phyloP scores from a whole-genome alignment of 495 filamentous ascomycete species.

The Penicillium manginii region DNA sequence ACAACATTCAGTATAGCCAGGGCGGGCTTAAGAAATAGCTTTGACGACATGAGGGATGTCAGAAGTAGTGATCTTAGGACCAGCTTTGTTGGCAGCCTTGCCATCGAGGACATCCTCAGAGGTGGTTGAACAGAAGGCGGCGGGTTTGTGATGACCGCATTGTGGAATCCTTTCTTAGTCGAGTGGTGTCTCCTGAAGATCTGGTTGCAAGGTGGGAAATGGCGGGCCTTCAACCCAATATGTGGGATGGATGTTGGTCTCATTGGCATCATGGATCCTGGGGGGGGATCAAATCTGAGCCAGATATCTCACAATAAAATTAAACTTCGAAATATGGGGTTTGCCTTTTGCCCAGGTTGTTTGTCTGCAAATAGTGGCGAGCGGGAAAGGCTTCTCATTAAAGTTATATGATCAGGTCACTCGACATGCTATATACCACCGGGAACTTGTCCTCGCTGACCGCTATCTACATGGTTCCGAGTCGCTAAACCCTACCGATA shows the following conservation, averaged over 20 bases:
- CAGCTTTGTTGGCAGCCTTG: slow-evolving; percentile 66
- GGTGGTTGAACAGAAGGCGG: slow-evolving; percentile 9
- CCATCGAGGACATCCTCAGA: slow-evolving; percentile 53
- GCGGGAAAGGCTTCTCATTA: too few relatives aligned
- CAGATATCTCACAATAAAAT: too few relatives aligned
- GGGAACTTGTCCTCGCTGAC: neutral
- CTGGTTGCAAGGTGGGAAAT: neutral
- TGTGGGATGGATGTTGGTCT: neutral
- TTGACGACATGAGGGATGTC: slow-evolving; percentile 76
- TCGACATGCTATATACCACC: neutral
- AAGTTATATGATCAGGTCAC: too few relatives aligned
- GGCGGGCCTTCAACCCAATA: neutral
- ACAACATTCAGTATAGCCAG: slow-evolving; percentile 64
- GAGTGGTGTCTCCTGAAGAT: slow-evolving; percentile 20
- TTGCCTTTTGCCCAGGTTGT: too few relatives aligned
- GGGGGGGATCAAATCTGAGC: neutral
- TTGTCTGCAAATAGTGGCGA: too few relatives aligned
- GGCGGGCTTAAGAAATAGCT: slow-evolving; percentile 66
- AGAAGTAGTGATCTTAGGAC: slow-evolving; percentile 75
- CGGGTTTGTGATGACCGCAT: slow-evolving; percentile 9
- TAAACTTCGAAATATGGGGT: too few relatives aligned
- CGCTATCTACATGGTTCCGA: slow-evolving; percentile 1
- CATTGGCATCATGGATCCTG: neutral
- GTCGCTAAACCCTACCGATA: slow-evolving; percentile 8
- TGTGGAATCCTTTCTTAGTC: slow-evolving; percentile 24